Conservation (phyloP, 108 stramenopile genomes). For the Fistulifera solaris region DNA sequence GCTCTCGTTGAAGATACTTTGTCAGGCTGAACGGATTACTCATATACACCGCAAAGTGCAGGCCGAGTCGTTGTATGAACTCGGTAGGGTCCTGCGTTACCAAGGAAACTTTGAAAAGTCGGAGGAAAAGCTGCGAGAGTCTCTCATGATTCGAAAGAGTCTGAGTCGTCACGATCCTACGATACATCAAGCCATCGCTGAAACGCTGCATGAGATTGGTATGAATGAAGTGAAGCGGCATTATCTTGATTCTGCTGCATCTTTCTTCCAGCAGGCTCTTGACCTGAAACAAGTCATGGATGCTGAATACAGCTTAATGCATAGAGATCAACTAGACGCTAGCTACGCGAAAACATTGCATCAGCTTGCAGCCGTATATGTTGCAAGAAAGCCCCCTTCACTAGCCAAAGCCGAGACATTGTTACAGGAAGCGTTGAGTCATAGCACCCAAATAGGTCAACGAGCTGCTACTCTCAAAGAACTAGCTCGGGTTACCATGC, state of each 20-base stretch:
- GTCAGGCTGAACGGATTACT: conserved; percentile 9
- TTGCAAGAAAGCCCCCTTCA: conserved; percentile 48
- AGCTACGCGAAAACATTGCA: conserved; percentile 47
- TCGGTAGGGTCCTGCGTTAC: conserved; percentile 39
- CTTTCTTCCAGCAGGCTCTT: conserved; percentile 30
- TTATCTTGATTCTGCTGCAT: conserved; percentile 37
- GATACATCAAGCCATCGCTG: conserved; percentile 9
- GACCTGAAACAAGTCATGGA: conserved; percentile 27
- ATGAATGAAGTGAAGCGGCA: conserved; percentile 56
- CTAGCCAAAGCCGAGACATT: conserved; percentile 38
- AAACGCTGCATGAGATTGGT: conserved; percentile 50
- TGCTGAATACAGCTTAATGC: conserved; percentile 4
- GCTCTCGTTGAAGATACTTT: conserved; percentile 25
- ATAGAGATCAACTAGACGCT: conserved; percentile 18
- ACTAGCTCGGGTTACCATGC: conserved; percentile 51
- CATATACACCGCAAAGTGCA: not conserved
- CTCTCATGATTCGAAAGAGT: conserved; percentile 18
- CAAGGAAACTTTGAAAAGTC: conserved; percentile 36
- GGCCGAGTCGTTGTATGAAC: conserved; percentile 34
- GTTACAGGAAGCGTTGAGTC: conserved; percentile 40
- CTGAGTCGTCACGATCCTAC: not conserved
- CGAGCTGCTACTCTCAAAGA: conserved; percentile 61
- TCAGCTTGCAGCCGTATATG: conserved; percentile 50
- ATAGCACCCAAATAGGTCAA: conserved; percentile 50
- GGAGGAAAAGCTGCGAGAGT: conserved; percentile 19